Evolutionary conservation across 306 rosid species (phyloP), one percentile per base, ranked within the genome.

Genomic region (Sicyos baderoa): DNA sequence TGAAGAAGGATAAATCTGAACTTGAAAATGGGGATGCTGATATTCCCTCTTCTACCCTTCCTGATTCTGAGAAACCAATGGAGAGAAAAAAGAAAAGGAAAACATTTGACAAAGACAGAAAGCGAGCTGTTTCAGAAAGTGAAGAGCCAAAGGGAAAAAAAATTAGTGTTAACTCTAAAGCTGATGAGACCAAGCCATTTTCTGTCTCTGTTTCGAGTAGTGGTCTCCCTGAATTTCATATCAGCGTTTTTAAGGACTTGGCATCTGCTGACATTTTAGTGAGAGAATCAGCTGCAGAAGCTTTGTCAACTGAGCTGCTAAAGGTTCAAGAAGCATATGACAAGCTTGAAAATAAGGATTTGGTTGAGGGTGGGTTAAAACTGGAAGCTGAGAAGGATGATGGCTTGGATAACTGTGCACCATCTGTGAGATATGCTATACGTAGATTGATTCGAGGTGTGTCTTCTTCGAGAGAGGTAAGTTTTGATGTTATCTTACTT

Each of bases 311-410:
- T 19, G 99, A 93, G 84, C 76, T 93, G 82, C 81, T 79, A 80
- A 87, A 70, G 16, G 86, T 93, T 83, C 99, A 93, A 80, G 78
- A 69, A 15, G 93, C 85, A 17, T 93, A 86, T 65, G 93, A 85
- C 45, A 74, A 57, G 70, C 78, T 84, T 6, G 88, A 85, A 68
- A 77, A 78, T 45, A 90, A 84, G 82, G 90, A 85, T 64, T 6
- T 29, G 64, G 76, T 77, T 13, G 91, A 86, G 21, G 86, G 86
- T 32, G 89, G 86, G 6, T 77, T 86, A 45, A 93, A 82, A 73
- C 67, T 93, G 84, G 99, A 93, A 79, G 97, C 96, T 16, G 96
- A 90, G 76, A 93, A 90, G 72, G 84, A 93, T 23, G 99, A 93
- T 80, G 97, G 99, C 18, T 80, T 93, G 80, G 89, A 93, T 17